phyloP scores from a whole-genome alignment of 106 monocot genomes.

The Hemerocallis citrina region DNA sequence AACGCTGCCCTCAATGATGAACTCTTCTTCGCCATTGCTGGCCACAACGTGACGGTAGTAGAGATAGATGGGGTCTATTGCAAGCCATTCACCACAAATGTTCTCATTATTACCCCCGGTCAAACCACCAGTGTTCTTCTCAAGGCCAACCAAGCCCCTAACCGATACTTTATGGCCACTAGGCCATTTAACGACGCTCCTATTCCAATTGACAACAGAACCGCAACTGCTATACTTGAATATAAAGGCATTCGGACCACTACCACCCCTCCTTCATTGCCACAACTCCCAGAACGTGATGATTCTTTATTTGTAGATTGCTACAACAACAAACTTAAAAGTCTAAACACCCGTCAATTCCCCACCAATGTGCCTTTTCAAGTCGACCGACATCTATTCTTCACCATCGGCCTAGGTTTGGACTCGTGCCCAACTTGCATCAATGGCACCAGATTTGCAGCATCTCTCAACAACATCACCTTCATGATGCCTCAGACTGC shows the following conservation, averaged over 20 bases:
- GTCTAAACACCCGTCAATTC: neutral
- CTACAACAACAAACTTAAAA: slow-evolving; percentile 10
- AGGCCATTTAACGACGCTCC: slow-evolving; percentile 8
- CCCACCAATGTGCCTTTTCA: slow-evolving; percentile 2
- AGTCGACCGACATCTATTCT: slow-evolving; percentile 12
- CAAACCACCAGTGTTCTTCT: slow-evolving; percentile 14
- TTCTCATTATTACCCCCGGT: slow-evolving; percentile 12
- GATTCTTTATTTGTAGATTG: neutral
- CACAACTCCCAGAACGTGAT: slow-evolving; percentile 1
- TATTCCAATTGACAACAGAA: slow-evolving; percentile 11
- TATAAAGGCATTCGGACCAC: slow-evolving; percentile 3
- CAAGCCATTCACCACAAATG: slow-evolving; percentile 13
- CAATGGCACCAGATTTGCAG: neutral
- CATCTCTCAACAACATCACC: slow-evolving; percentile 15
- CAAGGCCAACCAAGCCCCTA: neutral
- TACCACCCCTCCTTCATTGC: neutral
- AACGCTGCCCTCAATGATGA: slow-evolving; percentile 20
- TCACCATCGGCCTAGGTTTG: slow-evolving; percentile 7
- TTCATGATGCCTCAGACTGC: slow-evolving; percentile 13
- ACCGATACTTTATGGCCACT: slow-evolving; percentile 8
- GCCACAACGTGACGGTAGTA: slow-evolving; percentile 17
- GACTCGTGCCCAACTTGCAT: slow-evolving; percentile 7
- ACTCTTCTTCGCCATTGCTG: slow-evolving; percentile 22
- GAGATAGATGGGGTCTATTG: slow-evolving; percentile 14
- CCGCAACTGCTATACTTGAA: slow-evolving; percentile 9